phyloP scores from a whole-genome alignment of 2,329 filamentous ascomycete genomes.

The Lachnellula arida region DNA sequence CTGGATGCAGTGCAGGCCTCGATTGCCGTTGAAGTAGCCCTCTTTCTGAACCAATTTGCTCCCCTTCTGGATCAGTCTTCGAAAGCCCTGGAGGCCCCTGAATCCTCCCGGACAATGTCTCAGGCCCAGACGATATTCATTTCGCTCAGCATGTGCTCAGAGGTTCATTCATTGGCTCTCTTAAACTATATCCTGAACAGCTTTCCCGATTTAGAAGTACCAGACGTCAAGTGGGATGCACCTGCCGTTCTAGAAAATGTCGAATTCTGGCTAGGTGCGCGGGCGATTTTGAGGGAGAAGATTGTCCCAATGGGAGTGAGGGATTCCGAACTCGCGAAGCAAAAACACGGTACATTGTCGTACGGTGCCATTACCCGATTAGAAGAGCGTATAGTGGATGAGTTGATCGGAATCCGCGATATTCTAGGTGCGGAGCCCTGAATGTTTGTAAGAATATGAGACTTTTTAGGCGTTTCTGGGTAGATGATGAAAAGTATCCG shows the following conservation, averaged over 20 bases:
- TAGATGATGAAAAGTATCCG: too few species aligned
- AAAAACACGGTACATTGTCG: slow-evolving; percentile 27
- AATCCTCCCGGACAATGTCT: slow-evolving; percentile 46
- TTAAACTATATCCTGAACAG: slow-evolving; percentile 67
- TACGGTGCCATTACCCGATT: not conserved
- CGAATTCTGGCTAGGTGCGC: slow-evolving; percentile 71
- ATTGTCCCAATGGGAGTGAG: slow-evolving; percentile 68
- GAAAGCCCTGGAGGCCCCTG: slow-evolving; percentile 62
- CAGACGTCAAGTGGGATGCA: slow-evolving; percentile 70
- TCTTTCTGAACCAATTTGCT: slow-evolving; percentile 86
- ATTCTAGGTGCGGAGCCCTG: not conserved
- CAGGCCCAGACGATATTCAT: slow-evolving; percentile 54
- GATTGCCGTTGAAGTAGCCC: slow-evolving; percentile 77
- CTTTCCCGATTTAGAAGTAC: slow-evolving; percentile 65
- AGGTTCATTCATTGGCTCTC: slow-evolving; percentile 74
- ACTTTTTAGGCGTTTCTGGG: too few species aligned
- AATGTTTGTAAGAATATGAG: not conserved
- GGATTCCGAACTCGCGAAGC: slow-evolving; percentile 58
- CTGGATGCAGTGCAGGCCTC: slow-evolving; percentile 75
- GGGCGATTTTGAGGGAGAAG: slow-evolving; percentile 64
- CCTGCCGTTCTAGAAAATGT: slow-evolving; percentile 72
- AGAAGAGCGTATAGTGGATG: not conserved
- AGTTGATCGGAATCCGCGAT: not conserved
- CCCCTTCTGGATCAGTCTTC: slow-evolving; percentile 69
- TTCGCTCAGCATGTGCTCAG: slow-evolving; percentile 67